phyloP scores from a whole-genome alignment of 768 basidiomycete genomes.

The Mrakia frigida region DNA sequence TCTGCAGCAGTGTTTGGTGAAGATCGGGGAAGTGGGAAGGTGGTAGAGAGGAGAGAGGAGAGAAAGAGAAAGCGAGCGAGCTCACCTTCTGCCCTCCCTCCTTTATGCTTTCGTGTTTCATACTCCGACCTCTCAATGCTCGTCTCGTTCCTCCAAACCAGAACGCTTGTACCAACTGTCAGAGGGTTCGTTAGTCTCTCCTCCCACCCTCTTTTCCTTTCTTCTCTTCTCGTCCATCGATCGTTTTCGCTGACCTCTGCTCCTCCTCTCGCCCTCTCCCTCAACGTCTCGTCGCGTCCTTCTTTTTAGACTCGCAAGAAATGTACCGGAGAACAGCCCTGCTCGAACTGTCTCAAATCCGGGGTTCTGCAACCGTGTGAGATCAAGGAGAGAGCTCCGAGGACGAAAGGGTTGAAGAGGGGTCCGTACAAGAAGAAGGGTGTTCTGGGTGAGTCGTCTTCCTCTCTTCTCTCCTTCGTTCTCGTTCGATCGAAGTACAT shows the following conservation, averaged over 20 bases:
- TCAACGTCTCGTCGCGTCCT: background rate
- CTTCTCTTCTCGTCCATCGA: background rate
- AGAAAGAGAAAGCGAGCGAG: too few relatives aligned
- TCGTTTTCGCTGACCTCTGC: too few relatives aligned
- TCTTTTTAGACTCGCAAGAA: background rate
- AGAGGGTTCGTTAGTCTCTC: background rate
- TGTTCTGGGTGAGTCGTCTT: too few relatives aligned
- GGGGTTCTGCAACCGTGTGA: too few relatives aligned
- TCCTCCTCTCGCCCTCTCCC: background rate
- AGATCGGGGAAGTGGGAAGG: background rate
- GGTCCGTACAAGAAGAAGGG: too few relatives aligned
- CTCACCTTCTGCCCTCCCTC: background rate
- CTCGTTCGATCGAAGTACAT: too few relatives aligned
- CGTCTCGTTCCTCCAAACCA: background rate
- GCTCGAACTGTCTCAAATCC: background rate
- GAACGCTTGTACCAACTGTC: constrained; percentile 11
- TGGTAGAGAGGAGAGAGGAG: background rate
- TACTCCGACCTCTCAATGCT: background rate
- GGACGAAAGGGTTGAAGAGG: too few relatives aligned
- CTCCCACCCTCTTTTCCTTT: background rate
- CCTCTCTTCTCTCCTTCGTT: too few relatives aligned
- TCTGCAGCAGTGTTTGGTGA: background rate
- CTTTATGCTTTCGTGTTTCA: background rate
- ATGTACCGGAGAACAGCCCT: background rate
- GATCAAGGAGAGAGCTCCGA: too few relatives aligned